Conservation (phyloP, 1,284 basidiomycete genomes). For the Chiua sp. region DNA sequence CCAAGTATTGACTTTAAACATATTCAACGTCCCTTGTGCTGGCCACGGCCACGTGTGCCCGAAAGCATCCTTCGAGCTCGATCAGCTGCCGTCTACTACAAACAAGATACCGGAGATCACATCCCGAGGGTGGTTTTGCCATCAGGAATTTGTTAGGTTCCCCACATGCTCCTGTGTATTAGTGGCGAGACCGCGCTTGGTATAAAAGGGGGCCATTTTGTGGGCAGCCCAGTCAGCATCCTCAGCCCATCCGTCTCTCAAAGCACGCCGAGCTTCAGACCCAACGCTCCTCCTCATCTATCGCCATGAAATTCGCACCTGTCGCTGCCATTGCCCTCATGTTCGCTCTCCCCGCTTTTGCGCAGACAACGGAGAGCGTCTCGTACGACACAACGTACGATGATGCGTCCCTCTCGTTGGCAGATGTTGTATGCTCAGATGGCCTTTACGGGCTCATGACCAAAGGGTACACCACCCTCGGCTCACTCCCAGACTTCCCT, state of each 20-base stretch:
- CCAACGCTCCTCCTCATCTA: background rate
- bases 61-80: slow-evolving; percentile 7
- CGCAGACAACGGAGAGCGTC: slow-evolving; percentile 19
- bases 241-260: background rate
- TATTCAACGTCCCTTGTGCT: background rate
- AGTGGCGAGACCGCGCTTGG: background rate
- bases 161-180: background rate
- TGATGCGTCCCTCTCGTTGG: slow-evolving; percentile 36
- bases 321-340: slow-evolving; percentile 16
- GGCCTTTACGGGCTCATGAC: slow-evolving; percentile 46
- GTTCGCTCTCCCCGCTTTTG: slow-evolving; percentile 20
- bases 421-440: slow-evolving; percentile 54
- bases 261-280: background rate
- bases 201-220: slow-evolving; percentile 18
- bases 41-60: slow-evolving; percentile 7
- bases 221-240: background rate
- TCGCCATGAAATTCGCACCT: slow-evolving; percentile 30
- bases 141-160: background rate
- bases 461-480: slow-evolving; percentile 51
- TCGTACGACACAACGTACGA: slow-evolving; percentile 47
- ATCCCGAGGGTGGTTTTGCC: slow-evolving; percentile 1
- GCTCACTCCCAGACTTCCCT: slow-evolving; percentile 54
- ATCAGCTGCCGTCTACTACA: background rate
- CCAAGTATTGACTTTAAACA: background rate
- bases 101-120: background rate